Conservation (phyloP, 2,329 filamentous ascomycete genomes). For the Colletotrichum somersetense region DNA sequence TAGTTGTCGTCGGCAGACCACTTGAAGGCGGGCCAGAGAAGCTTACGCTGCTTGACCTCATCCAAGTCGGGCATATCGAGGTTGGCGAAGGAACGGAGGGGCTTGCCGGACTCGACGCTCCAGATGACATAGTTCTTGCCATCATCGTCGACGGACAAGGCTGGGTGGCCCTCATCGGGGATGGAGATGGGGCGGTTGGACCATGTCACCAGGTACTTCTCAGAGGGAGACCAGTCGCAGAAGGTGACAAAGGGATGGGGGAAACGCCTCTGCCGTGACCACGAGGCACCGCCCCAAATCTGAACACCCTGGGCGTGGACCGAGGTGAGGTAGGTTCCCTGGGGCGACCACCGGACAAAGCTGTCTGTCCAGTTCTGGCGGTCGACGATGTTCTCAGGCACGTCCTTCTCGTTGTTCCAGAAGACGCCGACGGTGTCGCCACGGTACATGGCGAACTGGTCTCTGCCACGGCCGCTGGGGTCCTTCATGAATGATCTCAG, state of each 20-base stretch:
- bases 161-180: constrained; percentile 85
- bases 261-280: constrained; percentile 92
- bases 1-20: constrained; percentile 99
- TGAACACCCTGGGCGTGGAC: constrained; percentile 97
- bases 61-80: constrained; percentile 79
- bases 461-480: constrained; percentile 80
- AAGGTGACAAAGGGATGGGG: constrained; percentile 96
- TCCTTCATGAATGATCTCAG: constrained; percentile 94
- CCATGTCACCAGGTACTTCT: constrained; percentile 97
- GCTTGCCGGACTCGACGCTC: constrained; percentile 91
- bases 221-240: constrained; percentile 92
- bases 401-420: constrained; percentile 98
- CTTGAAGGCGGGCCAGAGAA: constrained; percentile 99
- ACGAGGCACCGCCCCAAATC: constrained; percentile 92
- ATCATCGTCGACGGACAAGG: constrained; percentile 91
- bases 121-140: constrained; percentile 99
- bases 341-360: constrained; percentile 97
- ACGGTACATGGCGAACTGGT: constrained; percentile 96
- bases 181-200: constrained; percentile 94
- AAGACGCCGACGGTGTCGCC: constrained; percentile 93
- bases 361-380: constrained; percentile 97
- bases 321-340: constrained; percentile 93
- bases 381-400: constrained; percentile 89
- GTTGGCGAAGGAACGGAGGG: constrained; percentile 92
- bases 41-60: constrained; percentile 79